Evolutionary conservation across 495 filamentous ascomycete genomes (phyloP), one percentile per base, ranked within the genome.

Genomic region (Sordaria brevicollis): DNA sequence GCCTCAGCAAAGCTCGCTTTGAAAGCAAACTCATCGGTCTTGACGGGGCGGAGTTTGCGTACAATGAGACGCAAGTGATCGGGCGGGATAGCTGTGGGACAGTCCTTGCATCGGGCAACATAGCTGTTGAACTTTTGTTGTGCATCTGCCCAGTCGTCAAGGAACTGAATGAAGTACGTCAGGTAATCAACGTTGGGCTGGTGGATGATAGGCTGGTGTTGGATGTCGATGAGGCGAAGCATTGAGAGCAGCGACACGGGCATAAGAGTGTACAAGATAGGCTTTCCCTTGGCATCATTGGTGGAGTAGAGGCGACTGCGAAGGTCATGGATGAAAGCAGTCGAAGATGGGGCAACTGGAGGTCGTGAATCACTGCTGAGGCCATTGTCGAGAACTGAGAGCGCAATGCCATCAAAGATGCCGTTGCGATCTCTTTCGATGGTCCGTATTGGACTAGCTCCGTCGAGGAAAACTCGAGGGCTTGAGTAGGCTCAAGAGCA

Each of bases 261-360:
- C 4, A 78, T 31, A 7, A 79, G 69, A 2, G 57, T 71, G 31
- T 79, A 80, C 1, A 65, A 13, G 2, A 80, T 38, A 10, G 78
- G 76, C 21, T 72, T 66, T 35, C 78, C 78, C 49, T 71, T 75
- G 21, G 73, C 78, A 25, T 49, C 37, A 31, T 78, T 74, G 9
- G 70, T 21, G 10, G 38, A 21, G 10, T 1, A 21, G 36, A 68
- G 41, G n/a, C n/a, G 41, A n/a, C 41, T 7, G 7, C 41, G 41
- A 7, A 49, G 41, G 1, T 21, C 7, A n/a, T 6, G 6, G 19
- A 49, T 5, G 7, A 49, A 7, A 9, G n/a, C 8, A 7, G n/a
- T 49, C 6, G 19, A 7, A 21, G 41, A 49, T 43, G 7, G 5
- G 7, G 41, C 41, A 10, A 19, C 3, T 9, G n/a, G 7, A 7